Percentiles rank a stretch among this genome's conserved stretches.
Conservation (phyloP, 768 basidiomycete genomes). For the Cyathus striatus region DNA sequence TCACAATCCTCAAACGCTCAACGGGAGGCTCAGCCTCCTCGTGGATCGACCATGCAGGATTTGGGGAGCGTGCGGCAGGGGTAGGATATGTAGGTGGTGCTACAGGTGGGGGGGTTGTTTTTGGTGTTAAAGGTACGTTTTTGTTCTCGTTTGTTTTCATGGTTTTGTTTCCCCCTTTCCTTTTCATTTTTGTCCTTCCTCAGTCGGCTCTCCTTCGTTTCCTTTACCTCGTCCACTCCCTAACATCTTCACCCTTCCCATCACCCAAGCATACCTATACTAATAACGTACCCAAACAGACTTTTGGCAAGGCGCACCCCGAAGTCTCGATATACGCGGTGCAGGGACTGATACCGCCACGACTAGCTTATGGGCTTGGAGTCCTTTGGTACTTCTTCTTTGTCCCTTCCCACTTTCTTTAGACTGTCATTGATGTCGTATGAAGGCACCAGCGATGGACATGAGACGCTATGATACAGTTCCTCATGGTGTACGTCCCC, state of each 20-base stretch:
- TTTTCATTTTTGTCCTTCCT: background rate
- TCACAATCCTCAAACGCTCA: slow-evolving; percentile 25
- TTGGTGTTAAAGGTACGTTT: slow-evolving; percentile 24
- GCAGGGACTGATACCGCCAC: slow-evolving; percentile 20
- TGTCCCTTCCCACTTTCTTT: background rate
- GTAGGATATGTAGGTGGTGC: slow-evolving; percentile 32
- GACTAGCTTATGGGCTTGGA: slow-evolving; percentile 32
- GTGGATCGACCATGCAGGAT: slow-evolving; percentile 25
- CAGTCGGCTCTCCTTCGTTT: too few relatives aligned
- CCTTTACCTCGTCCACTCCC: too few relatives aligned
- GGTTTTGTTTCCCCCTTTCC: too few relatives aligned
- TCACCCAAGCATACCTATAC: too few relatives aligned
- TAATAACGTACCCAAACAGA: too few relatives aligned
- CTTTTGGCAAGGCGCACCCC: slow-evolving; percentile 32
- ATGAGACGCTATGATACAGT: slow-evolving; percentile 34
- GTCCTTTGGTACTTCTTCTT: slow-evolving; percentile 18
- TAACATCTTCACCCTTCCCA: too few relatives aligned
- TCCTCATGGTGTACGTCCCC: slow-evolving; percentile 24
- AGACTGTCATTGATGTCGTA: background rate
- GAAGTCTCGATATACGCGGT: slow-evolving; percentile 28
- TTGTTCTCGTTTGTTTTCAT: too few relatives aligned
- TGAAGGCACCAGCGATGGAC: slow-evolving; percentile 26
- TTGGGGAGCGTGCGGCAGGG: slow-evolving; percentile 27
- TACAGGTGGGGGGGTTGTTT: slow-evolving; percentile 26
- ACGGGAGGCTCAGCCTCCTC: slow-evolving; percentile 18